A percentile compares a stretch with the other conserved stretches of the same genome.
Conservation (phyloP, 306 rosid genomes). For the Casuarina cunninghamiana region DNA sequence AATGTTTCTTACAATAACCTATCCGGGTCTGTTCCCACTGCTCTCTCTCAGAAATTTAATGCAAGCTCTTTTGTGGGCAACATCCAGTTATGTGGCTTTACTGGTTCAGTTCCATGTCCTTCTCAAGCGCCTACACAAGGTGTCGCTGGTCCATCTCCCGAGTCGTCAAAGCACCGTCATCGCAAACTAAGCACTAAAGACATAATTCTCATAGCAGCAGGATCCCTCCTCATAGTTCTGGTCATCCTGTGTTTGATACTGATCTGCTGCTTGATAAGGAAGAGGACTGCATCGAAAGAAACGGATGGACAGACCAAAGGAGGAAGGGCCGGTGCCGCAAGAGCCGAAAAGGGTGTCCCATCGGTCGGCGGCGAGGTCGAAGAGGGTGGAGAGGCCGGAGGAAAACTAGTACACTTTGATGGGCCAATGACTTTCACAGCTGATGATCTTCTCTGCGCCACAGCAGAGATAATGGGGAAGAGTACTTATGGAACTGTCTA, state of each 20-base stretch:
- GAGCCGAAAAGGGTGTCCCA: slow-evolving; percentile 62
- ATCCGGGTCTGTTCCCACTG: slow-evolving; percentile 71
- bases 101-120: slow-evolving; percentile 57
- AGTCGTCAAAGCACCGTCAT: slow-evolving; percentile 35
- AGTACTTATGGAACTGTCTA: slow-evolving; percentile 95
- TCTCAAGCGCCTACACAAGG: slow-evolving; percentile 53
- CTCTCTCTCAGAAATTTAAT: slow-evolving; percentile 59
- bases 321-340: slow-evolving; percentile 31
- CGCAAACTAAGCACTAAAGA: slow-evolving; percentile 69
- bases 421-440: slow-evolving; percentile 81
- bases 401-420: slow-evolving; percentile 84
- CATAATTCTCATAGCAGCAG: slow-evolving; percentile 80
- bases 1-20: slow-evolving; percentile 79
- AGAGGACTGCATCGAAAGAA: slow-evolving; percentile 49
- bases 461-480: slow-evolving; percentile 96
- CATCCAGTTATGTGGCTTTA: slow-evolving; percentile 71
- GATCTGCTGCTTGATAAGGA: slow-evolving; percentile 57
- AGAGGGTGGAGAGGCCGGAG: slow-evolving; percentile 67
- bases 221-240: slow-evolving; percentile 56
- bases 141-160: slow-evolving; percentile 37
- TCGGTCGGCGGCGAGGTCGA: slow-evolving; percentile 52
- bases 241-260: slow-evolving; percentile 57
- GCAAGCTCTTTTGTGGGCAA: slow-evolving; percentile 76
- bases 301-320: slow-evolving; percentile 44
- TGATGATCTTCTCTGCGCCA: slow-evolving; percentile 89